These are phyloP conservation scores for Fagus crenata DNA, from an alignment of 306 rosid genomes.

Conservation along the genomic window DNA sequence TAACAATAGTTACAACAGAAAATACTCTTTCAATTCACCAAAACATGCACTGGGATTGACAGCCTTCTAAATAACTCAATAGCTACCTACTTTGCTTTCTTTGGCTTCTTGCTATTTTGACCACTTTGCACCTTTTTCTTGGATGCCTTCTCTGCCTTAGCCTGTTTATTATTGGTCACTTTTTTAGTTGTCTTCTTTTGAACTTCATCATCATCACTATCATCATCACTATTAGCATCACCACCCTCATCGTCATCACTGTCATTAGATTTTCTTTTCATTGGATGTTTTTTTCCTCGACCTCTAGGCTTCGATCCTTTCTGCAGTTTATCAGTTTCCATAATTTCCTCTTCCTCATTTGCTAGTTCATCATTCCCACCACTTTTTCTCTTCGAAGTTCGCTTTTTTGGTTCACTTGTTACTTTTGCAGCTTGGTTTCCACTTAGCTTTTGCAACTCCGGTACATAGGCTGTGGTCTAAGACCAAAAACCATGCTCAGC, in stretches of 20 bases:
- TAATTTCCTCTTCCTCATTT: constrained; percentile 34
- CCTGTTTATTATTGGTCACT: constrained; percentile 24
- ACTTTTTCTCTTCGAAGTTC: constrained; percentile 41
- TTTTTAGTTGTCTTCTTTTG: constrained; percentile 39
- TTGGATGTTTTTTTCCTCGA: constrained; percentile 48
- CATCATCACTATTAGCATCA: constrained; percentile 33
- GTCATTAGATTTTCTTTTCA: constrained; percentile 48
- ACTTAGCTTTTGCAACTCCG: constrained; percentile 83
- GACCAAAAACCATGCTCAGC: constrained; percentile 30
- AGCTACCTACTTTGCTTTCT: constrained; percentile 52
- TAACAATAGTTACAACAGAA: constrained; percentile 23
- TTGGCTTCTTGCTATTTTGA: constrained; percentile 42
- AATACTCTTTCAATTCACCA: constrained; percentile 22
- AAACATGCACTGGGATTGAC: constrained; percentile 19
- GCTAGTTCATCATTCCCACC: constrained; percentile 41
- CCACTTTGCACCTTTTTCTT: constrained; percentile 48
- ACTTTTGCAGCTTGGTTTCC: constrained; percentile 53
- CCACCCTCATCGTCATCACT: constrained; percentile 41
- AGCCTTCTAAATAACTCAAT: constrained; percentile 8
- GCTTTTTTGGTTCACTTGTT: constrained; percentile 46
- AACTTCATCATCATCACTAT: constrained; percentile 33
- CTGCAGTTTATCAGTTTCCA: constrained; percentile 44
- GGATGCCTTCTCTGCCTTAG: constrained; percentile 42
- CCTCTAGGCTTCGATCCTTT: constrained; percentile 49
- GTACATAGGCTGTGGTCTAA: constrained; percentile 89